phyloP scores from a whole-genome alignment of 1,284 basidiomycete genomes.

The Naganishia liquefaciens region DNA sequence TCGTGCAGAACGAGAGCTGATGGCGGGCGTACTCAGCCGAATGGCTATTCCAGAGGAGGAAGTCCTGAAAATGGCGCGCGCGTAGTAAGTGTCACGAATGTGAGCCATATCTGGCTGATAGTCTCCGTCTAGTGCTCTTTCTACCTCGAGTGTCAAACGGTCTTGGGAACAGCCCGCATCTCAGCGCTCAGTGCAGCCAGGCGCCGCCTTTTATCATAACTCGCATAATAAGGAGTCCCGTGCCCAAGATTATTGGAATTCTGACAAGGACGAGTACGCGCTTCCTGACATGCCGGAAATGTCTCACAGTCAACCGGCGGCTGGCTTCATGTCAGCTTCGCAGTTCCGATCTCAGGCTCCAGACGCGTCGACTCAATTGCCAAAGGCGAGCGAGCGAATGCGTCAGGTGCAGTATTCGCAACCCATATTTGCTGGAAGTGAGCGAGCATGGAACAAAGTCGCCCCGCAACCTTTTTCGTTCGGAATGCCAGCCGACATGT shows the following conservation, averaged over 20 bases:
- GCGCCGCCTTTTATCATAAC: conserved; percentile 38
- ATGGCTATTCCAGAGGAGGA: conserved; percentile 40
- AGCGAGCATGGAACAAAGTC: conserved; percentile 13
- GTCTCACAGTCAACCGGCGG: conserved; percentile 17
- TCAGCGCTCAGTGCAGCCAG: conserved; percentile 2
- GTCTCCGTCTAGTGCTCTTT: neutral
- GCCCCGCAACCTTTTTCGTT: conserved; percentile 47
- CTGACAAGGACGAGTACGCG: conserved; percentile 49
- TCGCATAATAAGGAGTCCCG: conserved; percentile 47
- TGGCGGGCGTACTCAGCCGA: conserved; percentile 43
- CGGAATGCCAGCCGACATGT: conserved; percentile 30
- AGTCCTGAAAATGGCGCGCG: conserved; percentile 46
- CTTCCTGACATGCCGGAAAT: conserved; percentile 38
- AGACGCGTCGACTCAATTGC: neutral
- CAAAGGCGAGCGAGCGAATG: conserved; percentile 18
- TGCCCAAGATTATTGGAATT: conserved; percentile 50
- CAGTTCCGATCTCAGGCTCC: conserved; percentile 25
- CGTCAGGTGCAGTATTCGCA: conserved; percentile 8
- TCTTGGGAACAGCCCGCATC: conserved; percentile 2
- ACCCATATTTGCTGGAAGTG: conserved; percentile 21
- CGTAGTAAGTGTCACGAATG: conserved; percentile 40
- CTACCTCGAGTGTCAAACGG: conserved; percentile 4
- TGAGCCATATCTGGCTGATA: neutral
- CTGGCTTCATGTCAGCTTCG: conserved; percentile 33
- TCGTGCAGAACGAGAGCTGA: conserved; percentile 38